A percentile compares a stretch with the other conserved stretches of the same genome.
Conservation (phyloP, 176 grass and related monocot genomes). For the Aegilops tauschii region DNA sequence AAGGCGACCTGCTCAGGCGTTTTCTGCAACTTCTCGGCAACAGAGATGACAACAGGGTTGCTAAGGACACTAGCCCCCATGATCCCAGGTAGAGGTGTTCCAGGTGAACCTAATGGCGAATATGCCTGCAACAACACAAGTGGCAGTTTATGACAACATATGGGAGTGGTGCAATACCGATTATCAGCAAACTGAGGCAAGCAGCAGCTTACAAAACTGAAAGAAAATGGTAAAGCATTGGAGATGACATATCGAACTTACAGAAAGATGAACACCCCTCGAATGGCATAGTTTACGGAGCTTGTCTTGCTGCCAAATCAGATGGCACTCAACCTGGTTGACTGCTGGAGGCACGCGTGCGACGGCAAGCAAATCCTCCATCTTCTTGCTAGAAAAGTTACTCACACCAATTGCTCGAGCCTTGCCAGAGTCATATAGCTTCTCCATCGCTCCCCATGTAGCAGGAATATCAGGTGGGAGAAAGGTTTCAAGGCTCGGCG, state of each 20-base stretch:
- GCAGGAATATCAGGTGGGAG: slow-evolving; percentile 42
- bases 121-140: slow-evolving; percentile 27
- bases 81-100: slow-evolving; percentile 10
- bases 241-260: slow-evolving; percentile 22
- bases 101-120: slow-evolving; percentile 50
- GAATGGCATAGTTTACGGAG: slow-evolving; percentile 44
- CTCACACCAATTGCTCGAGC: slow-evolving; percentile 55
- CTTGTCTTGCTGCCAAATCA: slow-evolving; percentile 14
- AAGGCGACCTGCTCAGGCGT: slow-evolving; percentile 54
- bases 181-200: neutral
- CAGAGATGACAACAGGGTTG: slow-evolving; percentile 31
- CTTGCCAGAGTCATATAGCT: slow-evolving; percentile 41
- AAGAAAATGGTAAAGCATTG: neutral
- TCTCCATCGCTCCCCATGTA: slow-evolving; percentile 58
- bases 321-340: no score
- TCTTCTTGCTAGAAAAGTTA: slow-evolving; percentile 55
- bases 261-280: slow-evolving; percentile 52
- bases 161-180: neutral
- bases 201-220: neutral
- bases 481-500: slow-evolving; percentile 30
- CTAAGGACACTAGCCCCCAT: slow-evolving; percentile 26
- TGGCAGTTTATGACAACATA: neutral
- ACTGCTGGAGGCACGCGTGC: neutral
- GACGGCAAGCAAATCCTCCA: neutral
- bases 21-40: slow-evolving; percentile 42